phyloP scores from a whole-genome alignment of 108 stramenopile species.

The Nitzschia sp. region DNA sequence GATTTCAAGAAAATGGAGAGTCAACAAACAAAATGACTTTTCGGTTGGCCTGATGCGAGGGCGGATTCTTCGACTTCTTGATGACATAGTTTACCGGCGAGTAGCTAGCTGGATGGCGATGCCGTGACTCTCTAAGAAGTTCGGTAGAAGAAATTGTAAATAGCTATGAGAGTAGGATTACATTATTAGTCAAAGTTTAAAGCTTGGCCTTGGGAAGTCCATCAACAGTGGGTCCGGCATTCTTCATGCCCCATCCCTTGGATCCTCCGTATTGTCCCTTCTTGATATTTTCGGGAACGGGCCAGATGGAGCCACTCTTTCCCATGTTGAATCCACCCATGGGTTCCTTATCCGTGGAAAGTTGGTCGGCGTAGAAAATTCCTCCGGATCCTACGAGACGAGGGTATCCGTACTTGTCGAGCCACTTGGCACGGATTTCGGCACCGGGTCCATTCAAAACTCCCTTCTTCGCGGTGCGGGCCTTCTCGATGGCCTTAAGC shows the following conservation, averaged over 20 bases:
- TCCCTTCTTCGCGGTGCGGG: slow-evolving; percentile 65
- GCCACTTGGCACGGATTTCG: slow-evolving; percentile 75
- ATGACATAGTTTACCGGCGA: no score
- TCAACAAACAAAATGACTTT: no score
- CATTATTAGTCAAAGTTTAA: slow-evolving; percentile 24
- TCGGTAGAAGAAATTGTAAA: no score
- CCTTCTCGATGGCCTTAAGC: slow-evolving; percentile 83
- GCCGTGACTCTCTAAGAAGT: no score
- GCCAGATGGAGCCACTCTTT: slow-evolving; percentile 84
- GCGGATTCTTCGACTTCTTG: no score
- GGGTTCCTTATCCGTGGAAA: slow-evolving; percentile 82
- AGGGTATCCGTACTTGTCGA: slow-evolving; percentile 90
- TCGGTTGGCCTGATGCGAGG: no score
- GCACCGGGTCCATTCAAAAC: slow-evolving; percentile 73
- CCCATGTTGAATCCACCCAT: slow-evolving; percentile 95
- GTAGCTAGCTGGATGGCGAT: no score
- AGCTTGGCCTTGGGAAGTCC: slow-evolving; percentile 66
- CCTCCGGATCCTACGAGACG: slow-evolving; percentile 87
- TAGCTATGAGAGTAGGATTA: slow-evolving; percentile 6
- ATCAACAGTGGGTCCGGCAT: slow-evolving; percentile 77
- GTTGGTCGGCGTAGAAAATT: slow-evolving; percentile 90
- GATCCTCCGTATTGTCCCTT: slow-evolving; percentile 76
- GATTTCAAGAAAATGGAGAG: no score
- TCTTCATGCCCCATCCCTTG: slow-evolving; percentile 94
- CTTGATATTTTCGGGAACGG: slow-evolving; percentile 77